Base-by-base conservation (phyloP, 1,284 basidiomycete genomes). In the Papiliotrema nemorosa region DNA sequence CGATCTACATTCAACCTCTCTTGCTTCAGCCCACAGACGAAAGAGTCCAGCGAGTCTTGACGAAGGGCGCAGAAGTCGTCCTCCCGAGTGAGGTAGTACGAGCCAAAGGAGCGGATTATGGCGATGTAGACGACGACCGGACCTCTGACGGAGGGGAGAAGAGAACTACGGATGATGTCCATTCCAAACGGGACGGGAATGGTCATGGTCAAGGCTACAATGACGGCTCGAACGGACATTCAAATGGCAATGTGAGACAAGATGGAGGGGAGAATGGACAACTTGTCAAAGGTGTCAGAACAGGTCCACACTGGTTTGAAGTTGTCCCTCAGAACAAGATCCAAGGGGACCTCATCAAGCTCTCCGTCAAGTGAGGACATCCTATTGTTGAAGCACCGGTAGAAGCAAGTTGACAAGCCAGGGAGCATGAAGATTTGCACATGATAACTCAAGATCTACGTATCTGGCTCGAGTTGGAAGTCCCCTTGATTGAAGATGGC, bases 401-500 rank as follows among this genome's bases (percentile, higher is more conserved):
- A 22, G 5, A 20, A 7, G n/a, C 20, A 9, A 16, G 29, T 37
- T 48, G 38, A 48, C 24, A 9, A 6, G 13, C 14, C 40, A 65
- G 66, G 31, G 66, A 69, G 44, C 42, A 57, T 21, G 56, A 60
- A 54, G 62, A 62, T 16, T 43, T 67, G 16, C 52, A 58, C 29
- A 25, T 54, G 47, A 26, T 63, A 14, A 9, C 42, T 2, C 52
- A 59, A 38, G 63, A 67, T 40, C 50, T 69, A 18, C 49, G 55
- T 20, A 46, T 63, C 18, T 69, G 66, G 66, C 50, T 69, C 3
- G 56, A 66, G 25, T 51, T 66, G 29, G 66, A 69, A 37, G 54
- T 66, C n/a, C 66, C 66, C 20, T 33, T 66, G 5, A 60, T 67
- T 25, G 66, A 69, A 47, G 66, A 69, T 47, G 64, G 66, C 16